These are phyloP conservation scores for Botryotinia calthae DNA, from an alignment of 2,329 filamentous ascomycete genomes.

Conservation along the genomic window DNA sequence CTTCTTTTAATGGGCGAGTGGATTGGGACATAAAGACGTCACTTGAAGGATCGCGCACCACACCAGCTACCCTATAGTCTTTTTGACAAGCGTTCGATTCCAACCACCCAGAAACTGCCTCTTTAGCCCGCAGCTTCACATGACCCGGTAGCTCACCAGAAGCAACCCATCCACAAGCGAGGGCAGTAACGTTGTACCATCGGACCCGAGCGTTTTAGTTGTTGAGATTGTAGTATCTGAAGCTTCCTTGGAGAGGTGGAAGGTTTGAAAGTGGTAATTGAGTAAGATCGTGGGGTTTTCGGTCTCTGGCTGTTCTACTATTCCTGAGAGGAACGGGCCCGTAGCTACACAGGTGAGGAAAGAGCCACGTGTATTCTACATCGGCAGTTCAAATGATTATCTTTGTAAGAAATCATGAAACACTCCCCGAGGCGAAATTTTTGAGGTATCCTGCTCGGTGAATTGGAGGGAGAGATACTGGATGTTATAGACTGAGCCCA, in stretches of 20 bases:
- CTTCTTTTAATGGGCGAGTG: no score
- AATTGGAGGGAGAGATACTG: background rate
- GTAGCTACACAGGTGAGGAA: no score
- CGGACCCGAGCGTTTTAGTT: rapidly evolving
- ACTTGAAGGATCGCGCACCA: background rate
- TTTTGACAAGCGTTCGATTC: background rate
- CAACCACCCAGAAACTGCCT: no score
- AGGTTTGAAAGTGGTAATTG: background rate
- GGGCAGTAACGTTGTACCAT: no score
- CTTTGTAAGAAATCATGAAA: no score
- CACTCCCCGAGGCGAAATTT: background rate
- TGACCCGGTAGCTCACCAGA: rapidly evolving
- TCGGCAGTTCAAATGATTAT: background rate
- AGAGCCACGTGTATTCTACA: background rate
- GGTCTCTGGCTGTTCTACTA: background rate
- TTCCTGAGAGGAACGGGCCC: background rate
- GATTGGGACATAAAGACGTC: no score
- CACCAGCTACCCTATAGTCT: background rate
- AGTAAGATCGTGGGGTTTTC: no score
- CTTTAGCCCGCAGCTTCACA: rapidly evolving
- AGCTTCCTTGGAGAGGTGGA: no score
- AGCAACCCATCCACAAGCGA: background rate
- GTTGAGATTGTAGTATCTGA: rapidly evolving
- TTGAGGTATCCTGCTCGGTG: background rate
- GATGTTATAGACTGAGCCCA: rapidly evolving